Evolutionary conservation across 2,329 filamentous ascomycete genomes (phyloP).

Genomic region (Calonectria hongkongensis): DNA sequence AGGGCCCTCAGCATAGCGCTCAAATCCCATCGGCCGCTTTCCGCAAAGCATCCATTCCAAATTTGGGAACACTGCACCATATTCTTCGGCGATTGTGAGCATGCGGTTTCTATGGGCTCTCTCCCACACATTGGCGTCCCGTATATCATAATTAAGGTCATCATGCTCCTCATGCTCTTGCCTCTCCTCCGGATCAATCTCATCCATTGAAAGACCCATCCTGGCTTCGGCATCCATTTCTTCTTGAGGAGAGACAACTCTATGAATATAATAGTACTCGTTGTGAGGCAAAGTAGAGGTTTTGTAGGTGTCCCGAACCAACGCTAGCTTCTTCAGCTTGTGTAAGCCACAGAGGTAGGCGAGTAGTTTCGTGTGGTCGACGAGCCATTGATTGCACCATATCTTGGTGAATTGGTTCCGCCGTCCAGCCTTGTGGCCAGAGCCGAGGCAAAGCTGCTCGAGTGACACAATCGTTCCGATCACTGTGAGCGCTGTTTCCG

Average conservation of each 20-base stretch:
- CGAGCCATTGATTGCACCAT: slow-evolving; percentile 28
- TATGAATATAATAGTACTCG: slow-evolving; percentile 19
- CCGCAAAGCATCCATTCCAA: slow-evolving; percentile 38
- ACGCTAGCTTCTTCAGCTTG: slow-evolving; percentile 34
- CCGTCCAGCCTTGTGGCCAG: neutral
- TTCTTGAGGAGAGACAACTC: neutral
- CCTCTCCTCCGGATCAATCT: neutral
- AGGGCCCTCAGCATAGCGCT: too few species aligned
- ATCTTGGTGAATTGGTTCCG: too few species aligned
- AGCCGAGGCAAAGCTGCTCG: slow-evolving; percentile 37
- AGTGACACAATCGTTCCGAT: slow-evolving; percentile 40
- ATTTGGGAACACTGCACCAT: slow-evolving; percentile 36
- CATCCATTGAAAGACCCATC: slow-evolving; percentile 1
- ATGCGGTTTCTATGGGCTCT: slow-evolving; percentile 46
- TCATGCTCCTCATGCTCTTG: neutral
- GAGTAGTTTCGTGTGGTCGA: slow-evolving; percentile 34
- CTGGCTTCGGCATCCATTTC: slow-evolving; percentile 19
- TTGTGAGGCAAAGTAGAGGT: neutral
- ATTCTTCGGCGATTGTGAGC: slow-evolving; percentile 40
- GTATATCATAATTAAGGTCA: too few species aligned
- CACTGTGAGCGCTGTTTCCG: neutral
- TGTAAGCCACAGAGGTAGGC: neutral
- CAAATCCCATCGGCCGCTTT: neutral
- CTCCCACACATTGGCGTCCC: slow-evolving; percentile 28
- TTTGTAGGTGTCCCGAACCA: slow-evolving; percentile 38